Conservation (phyloP, 1,139 yeast genomes). For the Kurtzmaniella quercitrusa region DNA sequence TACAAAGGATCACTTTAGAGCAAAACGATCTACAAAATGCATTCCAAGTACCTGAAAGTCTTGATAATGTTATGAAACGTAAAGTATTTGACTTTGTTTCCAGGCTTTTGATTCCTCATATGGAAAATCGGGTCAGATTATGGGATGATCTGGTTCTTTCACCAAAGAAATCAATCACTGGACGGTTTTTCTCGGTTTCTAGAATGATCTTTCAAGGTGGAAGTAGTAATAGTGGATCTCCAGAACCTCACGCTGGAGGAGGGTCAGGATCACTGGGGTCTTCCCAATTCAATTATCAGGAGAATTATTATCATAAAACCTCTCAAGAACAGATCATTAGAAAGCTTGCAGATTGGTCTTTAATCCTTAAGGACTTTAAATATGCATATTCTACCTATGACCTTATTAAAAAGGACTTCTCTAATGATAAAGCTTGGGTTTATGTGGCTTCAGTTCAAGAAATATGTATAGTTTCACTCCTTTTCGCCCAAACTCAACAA, state of each 20-base stretch:
- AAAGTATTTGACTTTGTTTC: slow-evolving; percentile 53
- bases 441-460: slow-evolving; percentile 85
- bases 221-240: slow-evolving; percentile 7
- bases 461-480: slow-evolving; percentile 71
- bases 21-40: slow-evolving; percentile 6
- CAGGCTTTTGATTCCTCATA: slow-evolving; percentile 64
- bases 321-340: slow-evolving; percentile 75
- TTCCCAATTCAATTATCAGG: slow-evolving; percentile 35
- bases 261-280: slow-evolving; percentile 7
- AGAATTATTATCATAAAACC: slow-evolving; percentile 52
- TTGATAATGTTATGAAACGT: slow-evolving; percentile 38
- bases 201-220: slow-evolving; percentile 48
- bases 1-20: slow-evolving; percentile 35
- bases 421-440: slow-evolving; percentile 76
- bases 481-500: slow-evolving; percentile 60
- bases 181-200: slow-evolving; percentile 68
- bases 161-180: slow-evolving; percentile 68
- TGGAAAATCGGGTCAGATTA: slow-evolving; percentile 67
- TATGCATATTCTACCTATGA: slow-evolving; percentile 85
- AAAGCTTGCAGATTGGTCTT: slow-evolving; percentile 87
- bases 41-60: slow-evolving; percentile 26
- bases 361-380: slow-evolving; percentile 83
- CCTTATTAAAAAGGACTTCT: slow-evolving; percentile 70
- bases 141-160: slow-evolving; percentile 77
- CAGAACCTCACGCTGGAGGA: slow-evolving; percentile 9